A percentile compares a stretch with the other conserved stretches of the same genome.
phyloP scores from a whole-genome alignment of 768 basidiomycete genomes.

The Phlebiopsis flavidoalba region DNA sequence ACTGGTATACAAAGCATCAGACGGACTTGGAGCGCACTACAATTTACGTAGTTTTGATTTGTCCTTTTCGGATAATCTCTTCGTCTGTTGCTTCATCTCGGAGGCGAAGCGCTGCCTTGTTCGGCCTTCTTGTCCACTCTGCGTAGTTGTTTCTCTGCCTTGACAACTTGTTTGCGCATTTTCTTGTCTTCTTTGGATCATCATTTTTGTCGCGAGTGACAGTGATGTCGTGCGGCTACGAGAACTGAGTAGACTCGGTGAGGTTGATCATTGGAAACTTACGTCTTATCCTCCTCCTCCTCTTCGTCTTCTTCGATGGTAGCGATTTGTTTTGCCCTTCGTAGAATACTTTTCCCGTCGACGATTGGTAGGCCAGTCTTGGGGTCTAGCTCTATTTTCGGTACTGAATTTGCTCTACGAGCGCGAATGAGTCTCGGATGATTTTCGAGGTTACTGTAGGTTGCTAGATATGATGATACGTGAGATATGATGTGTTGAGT shows the following conservation, averaged over 20 bases:
- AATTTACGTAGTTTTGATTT: conserved; percentile 27
- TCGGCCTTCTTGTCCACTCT: conserved; percentile 64
- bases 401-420: conserved; percentile 44
- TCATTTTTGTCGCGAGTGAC: conserved; percentile 72
- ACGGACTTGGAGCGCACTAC: conserved; percentile 14
- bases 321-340: conserved; percentile 2
- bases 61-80: conserved; percentile 40
- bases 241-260: not conserved
- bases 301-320: conserved; percentile 26
- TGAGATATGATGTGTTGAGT: not conserved
- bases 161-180: conserved; percentile 64
- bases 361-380: conserved; percentile 73
- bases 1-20: not conserved
- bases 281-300: conserved; percentile 22
- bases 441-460: conserved; percentile 96
- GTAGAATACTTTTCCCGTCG: conserved; percentile 21
- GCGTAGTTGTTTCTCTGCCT: conserved; percentile 58
- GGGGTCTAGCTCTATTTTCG: conserved; percentile 68
- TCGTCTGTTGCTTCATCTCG: conserved; percentile 60
- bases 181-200: conserved; percentile 69
- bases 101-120: conserved; percentile 56
- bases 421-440: conserved; percentile 86
- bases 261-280: conserved; percentile 1
- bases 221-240: conserved; percentile 39
- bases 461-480: conserved; percentile 47